A percentile compares a stretch with the other conserved stretches of the same genome.
These are phyloP conservation scores for Pyrenochaeta sp. DNA, from an alignment of 2,329 filamentous ascomycete species.

Conservation along the genomic window DNA sequence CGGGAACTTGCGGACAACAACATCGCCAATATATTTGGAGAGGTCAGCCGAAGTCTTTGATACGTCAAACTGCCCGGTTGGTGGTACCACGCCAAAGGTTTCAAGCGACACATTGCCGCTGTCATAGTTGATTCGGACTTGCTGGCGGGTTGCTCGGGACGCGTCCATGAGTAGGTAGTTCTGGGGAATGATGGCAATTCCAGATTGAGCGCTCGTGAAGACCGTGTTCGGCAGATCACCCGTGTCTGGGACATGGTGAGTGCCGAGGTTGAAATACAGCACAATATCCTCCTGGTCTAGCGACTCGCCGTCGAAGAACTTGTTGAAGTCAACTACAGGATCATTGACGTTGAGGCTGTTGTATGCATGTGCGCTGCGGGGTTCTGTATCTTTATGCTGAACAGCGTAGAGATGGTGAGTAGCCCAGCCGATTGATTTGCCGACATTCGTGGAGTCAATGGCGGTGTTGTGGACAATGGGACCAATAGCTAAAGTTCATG, in stretches of 20 bases:
- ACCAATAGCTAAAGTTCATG: neutral
- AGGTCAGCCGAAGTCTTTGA: too few relatives aligned
- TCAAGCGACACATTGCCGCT: too few relatives aligned
- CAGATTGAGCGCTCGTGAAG: conserved; percentile 5
- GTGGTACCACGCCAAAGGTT: too few relatives aligned
- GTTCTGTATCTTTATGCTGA: conserved; percentile 57
- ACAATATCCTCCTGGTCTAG: conserved; percentile 52
- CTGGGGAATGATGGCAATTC: conserved; percentile 6
- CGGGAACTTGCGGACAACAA: too few relatives aligned
- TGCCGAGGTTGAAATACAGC: conserved; percentile 60
- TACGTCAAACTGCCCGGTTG: too few relatives aligned
- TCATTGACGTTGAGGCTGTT: conserved; percentile 47
- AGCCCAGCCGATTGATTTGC: conserved; percentile 26
- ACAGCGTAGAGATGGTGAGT: conserved; percentile 49
- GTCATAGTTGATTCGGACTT: too few relatives aligned
- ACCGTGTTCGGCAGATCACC: conserved; percentile 3
- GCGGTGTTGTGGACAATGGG: conserved; percentile 3
- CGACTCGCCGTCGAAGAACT: conserved; percentile 59
- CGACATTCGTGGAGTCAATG: conserved; percentile 47
- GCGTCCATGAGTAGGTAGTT: too few relatives aligned
- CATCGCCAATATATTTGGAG: too few relatives aligned
- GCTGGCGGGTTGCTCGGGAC: too few relatives aligned
- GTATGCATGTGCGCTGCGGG: conserved; percentile 42
- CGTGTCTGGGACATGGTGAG: conserved; percentile 46
- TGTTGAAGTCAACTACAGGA: conserved; percentile 56